These are phyloP conservation scores for Penicillium oxalicum DNA, from an alignment of 2,329 filamentous ascomycete genomes.

Conservation along the genomic window DNA sequence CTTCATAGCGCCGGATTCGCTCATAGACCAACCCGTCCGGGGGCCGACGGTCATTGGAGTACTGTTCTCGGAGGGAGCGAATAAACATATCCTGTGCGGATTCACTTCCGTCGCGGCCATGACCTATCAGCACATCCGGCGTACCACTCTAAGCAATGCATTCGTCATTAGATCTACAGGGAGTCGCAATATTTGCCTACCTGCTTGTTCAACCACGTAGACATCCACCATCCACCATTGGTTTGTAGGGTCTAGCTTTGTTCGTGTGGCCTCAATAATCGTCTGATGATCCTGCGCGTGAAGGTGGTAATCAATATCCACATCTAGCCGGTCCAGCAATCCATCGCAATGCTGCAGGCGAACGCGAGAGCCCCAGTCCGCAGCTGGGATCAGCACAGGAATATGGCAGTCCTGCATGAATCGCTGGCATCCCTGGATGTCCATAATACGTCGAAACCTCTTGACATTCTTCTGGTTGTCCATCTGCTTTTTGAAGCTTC, in stretches of 20 bases:
- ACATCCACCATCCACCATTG: constrained; percentile 14
- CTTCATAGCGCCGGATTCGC: constrained; percentile 8
- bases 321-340: constrained; percentile 1
- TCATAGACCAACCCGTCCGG: constrained; percentile 11
- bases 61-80: constrained; percentile 5
- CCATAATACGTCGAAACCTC: constrained; percentile 6
- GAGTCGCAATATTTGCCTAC: not conserved
- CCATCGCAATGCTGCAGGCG: not conserved
- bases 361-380: constrained; percentile 8
- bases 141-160: not conserved
- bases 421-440: constrained; percentile 7
- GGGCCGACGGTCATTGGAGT: constrained; percentile 5
- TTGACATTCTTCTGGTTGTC: constrained; percentile 6
- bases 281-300: constrained; percentile 2
- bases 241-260: not conserved
- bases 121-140: not conserved
- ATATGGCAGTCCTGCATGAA: constrained; percentile 8
- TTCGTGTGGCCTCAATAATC: constrained; percentile 5
- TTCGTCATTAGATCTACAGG: not conserved
- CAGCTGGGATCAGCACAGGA: constrained; percentile 2
- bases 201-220: constrained; percentile 3
- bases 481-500: constrained; percentile 5
- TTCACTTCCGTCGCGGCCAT: not conserved
- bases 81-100: not conserved
- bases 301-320: constrained; percentile 4